Evolutionary conservation across 164 flowering plant species (phyloP).

Genomic region (Tinospora cordifolia): DNA sequence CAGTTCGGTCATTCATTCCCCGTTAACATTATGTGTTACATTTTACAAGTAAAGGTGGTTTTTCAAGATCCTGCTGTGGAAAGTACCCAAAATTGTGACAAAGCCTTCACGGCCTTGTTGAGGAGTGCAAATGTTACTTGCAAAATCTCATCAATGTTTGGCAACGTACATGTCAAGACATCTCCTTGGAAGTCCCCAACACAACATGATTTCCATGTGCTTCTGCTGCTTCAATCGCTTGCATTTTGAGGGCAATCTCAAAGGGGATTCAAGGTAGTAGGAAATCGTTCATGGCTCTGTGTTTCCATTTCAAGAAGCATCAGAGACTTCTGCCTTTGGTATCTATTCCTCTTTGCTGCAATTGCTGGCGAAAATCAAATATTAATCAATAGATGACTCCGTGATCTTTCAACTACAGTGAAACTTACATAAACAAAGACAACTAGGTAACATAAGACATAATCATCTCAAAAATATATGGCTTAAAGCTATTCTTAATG

Average conservation of each 20-base stretch:
- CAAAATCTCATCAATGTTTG: not conserved
- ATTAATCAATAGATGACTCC: conserved; percentile 1
- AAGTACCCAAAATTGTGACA: conserved; percentile 1
- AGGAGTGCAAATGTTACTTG: not conserved
- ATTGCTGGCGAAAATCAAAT: conserved; percentile 47
- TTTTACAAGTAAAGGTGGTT: not conserved
- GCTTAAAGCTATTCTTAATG: not conserved
- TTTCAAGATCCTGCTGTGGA: not conserved
- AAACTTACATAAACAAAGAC: not conserved
- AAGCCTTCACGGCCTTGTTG: not conserved
- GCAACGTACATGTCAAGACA: not conserved
- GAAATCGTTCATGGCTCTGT: conserved; percentile 69
- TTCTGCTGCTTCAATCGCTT: not conserved
- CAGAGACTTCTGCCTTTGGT: conserved; percentile 87
- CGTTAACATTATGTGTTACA: not conserved
- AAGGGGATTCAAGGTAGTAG: conserved; percentile 44
- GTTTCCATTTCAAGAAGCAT: conserved; percentile 96
- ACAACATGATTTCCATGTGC: not conserved
- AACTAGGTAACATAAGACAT: not conserved
- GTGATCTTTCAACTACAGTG: not conserved
- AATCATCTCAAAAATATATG: too few species aligned
- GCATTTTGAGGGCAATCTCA: conserved; percentile 8
- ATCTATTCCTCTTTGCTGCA: conserved; percentile 86
- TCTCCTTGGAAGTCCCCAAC: not conserved
- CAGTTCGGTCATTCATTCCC: not conserved